These are phyloP conservation scores for Serendipita sp. DNA, from an alignment of 768 basidiomycete genomes.

Conservation along the genomic window DNA sequence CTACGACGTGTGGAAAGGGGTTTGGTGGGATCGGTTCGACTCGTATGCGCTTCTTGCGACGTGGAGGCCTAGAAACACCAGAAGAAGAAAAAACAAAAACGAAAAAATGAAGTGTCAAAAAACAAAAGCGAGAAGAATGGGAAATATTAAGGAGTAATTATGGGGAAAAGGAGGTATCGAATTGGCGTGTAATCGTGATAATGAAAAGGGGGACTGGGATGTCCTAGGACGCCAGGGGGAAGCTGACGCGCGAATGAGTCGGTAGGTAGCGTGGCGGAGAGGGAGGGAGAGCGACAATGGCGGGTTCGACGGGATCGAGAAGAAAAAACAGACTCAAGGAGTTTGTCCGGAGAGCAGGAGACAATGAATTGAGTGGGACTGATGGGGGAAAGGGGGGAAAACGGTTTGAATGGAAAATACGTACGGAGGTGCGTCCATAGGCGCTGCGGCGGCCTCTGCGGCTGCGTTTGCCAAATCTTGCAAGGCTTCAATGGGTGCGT, in stretches of 20 bases:
- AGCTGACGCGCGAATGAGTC: too few relatives aligned
- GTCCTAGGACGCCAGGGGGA: too few relatives aligned
- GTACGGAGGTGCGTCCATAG: slow-evolving; percentile 7
- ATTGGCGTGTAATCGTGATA: too few relatives aligned
- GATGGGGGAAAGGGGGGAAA: not conserved
- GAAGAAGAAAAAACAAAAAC: not conserved
- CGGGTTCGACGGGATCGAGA: too few relatives aligned
- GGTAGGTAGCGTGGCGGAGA: too few relatives aligned
- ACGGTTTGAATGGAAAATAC: slow-evolving; percentile 4
- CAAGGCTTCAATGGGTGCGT: slow-evolving; percentile 85
- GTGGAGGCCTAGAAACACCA: slow-evolving; percentile 1
- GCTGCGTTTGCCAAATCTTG: slow-evolving; percentile 91
- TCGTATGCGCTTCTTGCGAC: slow-evolving; percentile 71
- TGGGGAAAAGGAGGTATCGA: too few relatives aligned
- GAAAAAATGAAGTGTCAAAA: too few relatives aligned
- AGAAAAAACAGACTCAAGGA: not conserved
- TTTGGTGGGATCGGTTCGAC: slow-evolving; percentile 70
- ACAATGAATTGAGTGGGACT: not conserved
- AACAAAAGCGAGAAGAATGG: too few relatives aligned
- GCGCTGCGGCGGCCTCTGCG: slow-evolving; percentile 59
- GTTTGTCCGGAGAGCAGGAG: not conserved
- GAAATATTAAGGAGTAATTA: too few relatives aligned
- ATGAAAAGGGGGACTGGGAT: too few relatives aligned
- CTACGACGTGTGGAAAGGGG: slow-evolving; percentile 77
- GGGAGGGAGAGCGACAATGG: not conserved